Evolutionary conservation across 2,329 filamentous ascomycete species (phyloP).

Genomic region (Whalleya microplaca): DNA sequence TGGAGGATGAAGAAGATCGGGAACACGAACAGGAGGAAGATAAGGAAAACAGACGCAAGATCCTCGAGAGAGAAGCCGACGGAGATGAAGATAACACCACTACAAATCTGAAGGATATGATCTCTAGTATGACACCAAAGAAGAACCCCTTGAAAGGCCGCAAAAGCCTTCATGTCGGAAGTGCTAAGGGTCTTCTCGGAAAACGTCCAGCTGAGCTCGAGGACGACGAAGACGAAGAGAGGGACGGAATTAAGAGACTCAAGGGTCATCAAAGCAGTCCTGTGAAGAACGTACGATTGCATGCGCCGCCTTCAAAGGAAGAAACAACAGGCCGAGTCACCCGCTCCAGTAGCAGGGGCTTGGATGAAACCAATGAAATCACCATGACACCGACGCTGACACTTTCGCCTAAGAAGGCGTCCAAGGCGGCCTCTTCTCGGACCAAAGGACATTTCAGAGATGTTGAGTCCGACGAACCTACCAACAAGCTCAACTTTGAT

Average conservation of each 20-base stretch:
- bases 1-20: conserved; percentile 66
- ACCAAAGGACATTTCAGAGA: conserved; percentile 59
- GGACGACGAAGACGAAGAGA: conserved; percentile 63
- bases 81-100: conserved; percentile 64
- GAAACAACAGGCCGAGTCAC: conserved; percentile 65
- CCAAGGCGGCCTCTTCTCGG: conserved; percentile 52
- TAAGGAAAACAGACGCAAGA: conserved; percentile 61
- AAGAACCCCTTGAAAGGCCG: conserved; percentile 68
- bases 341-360: conserved; percentile 52
- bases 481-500: conserved; percentile 48
- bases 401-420: conserved; percentile 52
- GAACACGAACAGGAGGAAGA: conserved; percentile 65
- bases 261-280: conserved; percentile 75
- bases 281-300: conserved; percentile 74
- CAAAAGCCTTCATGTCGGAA: conserved; percentile 78
- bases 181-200: conserved; percentile 72
- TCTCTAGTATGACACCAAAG: conserved; percentile 76
- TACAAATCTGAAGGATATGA: conserved; percentile 74
- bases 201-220: conserved; percentile 76
- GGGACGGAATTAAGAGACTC: conserved; percentile 68
- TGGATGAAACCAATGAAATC: conserved; percentile 44
- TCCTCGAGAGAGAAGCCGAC: conserved; percentile 57
- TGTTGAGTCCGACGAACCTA: conserved; percentile 51
- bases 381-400: conserved; percentile 46
- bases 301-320: conserved; percentile 69